Evolutionary conservation across 2,329 filamentous ascomycete genomes (phyloP).

Genomic region (Ilyonectria sp.): DNA sequence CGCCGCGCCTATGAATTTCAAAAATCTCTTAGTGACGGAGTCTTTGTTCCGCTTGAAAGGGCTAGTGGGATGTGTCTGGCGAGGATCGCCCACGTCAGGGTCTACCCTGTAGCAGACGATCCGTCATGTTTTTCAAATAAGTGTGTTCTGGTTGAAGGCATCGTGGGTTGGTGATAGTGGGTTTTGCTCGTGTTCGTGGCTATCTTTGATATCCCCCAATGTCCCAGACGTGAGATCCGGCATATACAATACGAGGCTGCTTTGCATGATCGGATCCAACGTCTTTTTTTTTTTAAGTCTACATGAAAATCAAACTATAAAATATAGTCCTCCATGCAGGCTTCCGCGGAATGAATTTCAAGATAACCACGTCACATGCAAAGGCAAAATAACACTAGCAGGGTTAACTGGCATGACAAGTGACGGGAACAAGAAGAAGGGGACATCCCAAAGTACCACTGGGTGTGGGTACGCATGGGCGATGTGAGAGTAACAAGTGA

Average conservation of each 20-base stretch:
- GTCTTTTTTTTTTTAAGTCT: neutral
- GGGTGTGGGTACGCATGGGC: neutral
- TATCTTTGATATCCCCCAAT: neutral
- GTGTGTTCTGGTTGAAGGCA: neutral
- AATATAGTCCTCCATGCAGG: neutral
- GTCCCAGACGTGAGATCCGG: neutral
- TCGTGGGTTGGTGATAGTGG: neutral
- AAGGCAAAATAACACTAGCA: too few species aligned
- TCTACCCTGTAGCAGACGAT: neutral
- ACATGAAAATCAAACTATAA: neutral
- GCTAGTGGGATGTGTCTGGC: neutral
- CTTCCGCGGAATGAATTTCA: too few species aligned
- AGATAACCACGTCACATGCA: too few species aligned
- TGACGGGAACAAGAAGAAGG: neutral
- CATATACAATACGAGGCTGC: neutral
- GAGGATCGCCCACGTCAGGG: neutral
- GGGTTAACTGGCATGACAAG: neutral
- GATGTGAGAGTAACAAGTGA: neutral
- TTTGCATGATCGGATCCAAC: neutral
- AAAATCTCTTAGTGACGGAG: neutral
- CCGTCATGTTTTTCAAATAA: neutral
- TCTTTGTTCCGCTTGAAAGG: neutral
- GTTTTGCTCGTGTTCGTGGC: neutral
- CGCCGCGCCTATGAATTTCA: slow-evolving; percentile 6
- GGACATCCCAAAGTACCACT: neutral